A percentile compares a stretch with the other conserved stretches of the same genome.
phyloP scores from a whole-genome alignment of 140 eudicot species.

The Anethum foeniculum region DNA sequence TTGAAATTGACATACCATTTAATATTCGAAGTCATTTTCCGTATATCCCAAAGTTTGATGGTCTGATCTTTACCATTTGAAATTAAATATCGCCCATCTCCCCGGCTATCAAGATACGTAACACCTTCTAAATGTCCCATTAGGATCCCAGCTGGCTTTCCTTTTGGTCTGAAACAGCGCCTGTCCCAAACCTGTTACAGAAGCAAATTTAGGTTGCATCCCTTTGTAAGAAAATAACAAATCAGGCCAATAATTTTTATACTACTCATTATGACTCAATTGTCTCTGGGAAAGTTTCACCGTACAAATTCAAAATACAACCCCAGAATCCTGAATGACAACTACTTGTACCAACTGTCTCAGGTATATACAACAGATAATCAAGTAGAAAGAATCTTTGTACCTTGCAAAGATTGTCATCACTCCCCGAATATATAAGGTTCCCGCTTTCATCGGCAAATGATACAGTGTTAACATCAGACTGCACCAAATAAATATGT shows the following conservation, averaged over 20 bases:
- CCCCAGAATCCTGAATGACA: neutral
- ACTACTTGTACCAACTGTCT: neutral
- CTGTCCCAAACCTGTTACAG: constrained; percentile 81
- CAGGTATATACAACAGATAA: neutral
- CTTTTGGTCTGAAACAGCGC: constrained; percentile 64
- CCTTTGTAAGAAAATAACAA: neutral
- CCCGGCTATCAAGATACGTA: constrained; percentile 72
- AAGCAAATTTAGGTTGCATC: neutral
- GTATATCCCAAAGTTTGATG: constrained; percentile 87
- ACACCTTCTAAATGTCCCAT: constrained; percentile 87
- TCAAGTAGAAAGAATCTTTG: neutral
- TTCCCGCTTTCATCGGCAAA: constrained; percentile 92
- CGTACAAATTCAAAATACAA: neutral
- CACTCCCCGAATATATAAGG: constrained; percentile 87
- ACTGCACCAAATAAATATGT: constrained; percentile 34
- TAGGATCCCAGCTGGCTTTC: constrained; percentile 75
- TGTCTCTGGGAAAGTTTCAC: neutral
- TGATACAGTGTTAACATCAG: constrained; percentile 86
- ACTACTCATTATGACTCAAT: neutral
- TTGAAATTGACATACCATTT: constrained; percentile 34
- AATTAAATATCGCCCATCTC: constrained; percentile 85
- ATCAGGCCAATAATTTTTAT: neutral
- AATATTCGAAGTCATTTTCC: constrained; percentile 69
- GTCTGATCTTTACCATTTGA: constrained; percentile 93
- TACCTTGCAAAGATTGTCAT: constrained; percentile 87